Evolutionary conservation across 805 yeast genomes (phyloP), one percentile per base, ranked within the genome.

Genomic region (Kazachstania taianensis): DNA sequence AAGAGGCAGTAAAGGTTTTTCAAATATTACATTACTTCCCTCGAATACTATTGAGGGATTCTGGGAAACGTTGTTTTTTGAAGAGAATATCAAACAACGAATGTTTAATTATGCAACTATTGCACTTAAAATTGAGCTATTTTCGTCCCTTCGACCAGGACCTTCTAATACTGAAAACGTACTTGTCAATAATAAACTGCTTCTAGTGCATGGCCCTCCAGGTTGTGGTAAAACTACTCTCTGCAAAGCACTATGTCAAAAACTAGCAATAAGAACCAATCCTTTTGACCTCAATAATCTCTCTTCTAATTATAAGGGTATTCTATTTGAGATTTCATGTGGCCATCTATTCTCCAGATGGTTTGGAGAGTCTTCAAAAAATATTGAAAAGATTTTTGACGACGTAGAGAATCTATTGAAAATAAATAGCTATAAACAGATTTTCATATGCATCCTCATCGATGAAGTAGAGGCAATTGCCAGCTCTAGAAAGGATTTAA

Each of bases 401-500:
- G 61, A 60, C 20, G 42, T 66, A 5, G 58, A 53, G 36, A 35
- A 36, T 1, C 20, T 64, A 17, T 35, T 59, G 14, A 37, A 40
- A 30, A 34, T 35, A 5, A 40, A 39, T 10, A 31, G 39, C 14
- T 33, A 48, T 8, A 32, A 43, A 13, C 40, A 40, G 4, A 36
- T 44, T 10, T 50, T 57, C 38, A 48, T 66, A 3, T 55, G 65
- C 30, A 40, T 67, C 12, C 40, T 67, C n/a, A 62, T 68, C 32
- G 72, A 68, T 43, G 73, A 68, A 39, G 60, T 67, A 9, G 73
- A 68, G 44, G 61, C 72, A 0, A 50, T 69, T 22, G 69, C 69
- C 1, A 52, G 61, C 25, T 62, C 70, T 13, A 53, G 73, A 45
- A 33, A 47, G 7, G 53, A 55, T 13, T 41, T 63, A 4, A 39